Evolutionary conservation across 768 basidiomycete species (phyloP), one percentile per base, ranked within the genome.

Genomic region (Tylopilus sp.): DNA sequence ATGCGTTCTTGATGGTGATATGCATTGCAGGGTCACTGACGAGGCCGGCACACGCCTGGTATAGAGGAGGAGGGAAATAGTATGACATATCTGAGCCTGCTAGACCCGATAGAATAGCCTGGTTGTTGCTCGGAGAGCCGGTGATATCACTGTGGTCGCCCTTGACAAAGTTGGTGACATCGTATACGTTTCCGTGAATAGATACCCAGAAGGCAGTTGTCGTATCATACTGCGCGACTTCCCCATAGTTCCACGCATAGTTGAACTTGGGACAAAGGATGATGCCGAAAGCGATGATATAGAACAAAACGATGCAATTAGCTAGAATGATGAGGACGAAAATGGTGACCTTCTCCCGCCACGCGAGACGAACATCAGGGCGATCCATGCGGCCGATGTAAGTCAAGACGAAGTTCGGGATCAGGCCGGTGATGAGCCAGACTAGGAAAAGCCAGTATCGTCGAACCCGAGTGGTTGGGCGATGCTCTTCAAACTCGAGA

Each of bases 301-400:
- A 85, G 71, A 86, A 86, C 57, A 86, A 64, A 52, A 86, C 73
- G 44, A 77, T 42, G 17, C 63, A 74, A 59, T 86, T 86, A 47
- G 75, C 61, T 30, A 78, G 50, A 50, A 79, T 56, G 63, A 86
- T 83, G 63, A 86, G 73, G 55, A 69, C 57, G 68, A 79, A 85
- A 57, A 86, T 85, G 6, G 84, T 78, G 46, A 85, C 58, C 66
- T 86, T 86, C 62, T 86, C 84, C 38, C 83, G 73, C 85, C 85
- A 86, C 0, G 84, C 84, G 40, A 85, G 75, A 44, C 80, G 78
- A 41, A 86, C 70, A 61, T 86, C 83, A 20, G 82, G 79, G 10
- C 83, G 79, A 63, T 84, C 83, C 84, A 86, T 82, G 17, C 80
- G 75, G 6, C 83, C 83, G 42, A 83, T 33, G 44, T 69, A 65